phyloP scores from a whole-genome alignment of 176 grass and related monocot species.

The Oropetium thomaeum region DNA sequence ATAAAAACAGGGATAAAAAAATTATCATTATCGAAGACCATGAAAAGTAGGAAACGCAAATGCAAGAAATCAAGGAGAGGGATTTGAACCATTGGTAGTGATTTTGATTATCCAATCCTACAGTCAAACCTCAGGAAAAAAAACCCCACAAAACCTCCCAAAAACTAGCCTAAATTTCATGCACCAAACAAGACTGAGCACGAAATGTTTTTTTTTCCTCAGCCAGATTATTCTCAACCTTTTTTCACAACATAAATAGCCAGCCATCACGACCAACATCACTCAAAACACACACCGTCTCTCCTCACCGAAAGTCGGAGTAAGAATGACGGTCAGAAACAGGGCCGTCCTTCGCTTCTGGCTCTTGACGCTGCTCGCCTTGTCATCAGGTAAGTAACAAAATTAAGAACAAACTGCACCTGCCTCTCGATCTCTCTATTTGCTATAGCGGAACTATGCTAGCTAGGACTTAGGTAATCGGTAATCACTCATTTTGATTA shows the following conservation, averaged over 20 bases:
- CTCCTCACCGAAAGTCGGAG: background rate
- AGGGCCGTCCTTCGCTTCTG: background rate
- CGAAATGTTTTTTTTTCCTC: background rate
- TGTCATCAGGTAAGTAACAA: conserved; percentile 5
- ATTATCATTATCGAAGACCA: too few relatives aligned
- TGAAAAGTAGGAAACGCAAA: too few relatives aligned
- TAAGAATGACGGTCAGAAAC: conserved; percentile 8
- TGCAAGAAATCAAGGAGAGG: too few relatives aligned
- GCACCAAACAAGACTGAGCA: background rate
- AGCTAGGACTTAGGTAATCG: too few relatives aligned
- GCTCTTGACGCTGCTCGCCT: background rate
- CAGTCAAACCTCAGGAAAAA: background rate
- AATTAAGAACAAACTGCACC: background rate
- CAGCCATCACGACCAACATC: background rate
- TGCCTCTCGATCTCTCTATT: too few relatives aligned
- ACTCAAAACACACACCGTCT: background rate
- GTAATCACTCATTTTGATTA: background rate
- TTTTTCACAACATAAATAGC: background rate
- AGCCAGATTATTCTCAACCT: background rate
- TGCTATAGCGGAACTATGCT: too few relatives aligned
- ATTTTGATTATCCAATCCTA: too few relatives aligned
- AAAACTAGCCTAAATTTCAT: background rate
- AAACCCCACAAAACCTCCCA: background rate
- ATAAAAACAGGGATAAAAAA: too few relatives aligned
- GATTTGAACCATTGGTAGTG: too few relatives aligned